Percentiles rank a stretch among this genome's conserved stretches.
These are phyloP conservation scores for Fusarium nisikadoi DNA, from an alignment of 2,329 filamentous ascomycete species.

Conservation along the genomic window DNA sequence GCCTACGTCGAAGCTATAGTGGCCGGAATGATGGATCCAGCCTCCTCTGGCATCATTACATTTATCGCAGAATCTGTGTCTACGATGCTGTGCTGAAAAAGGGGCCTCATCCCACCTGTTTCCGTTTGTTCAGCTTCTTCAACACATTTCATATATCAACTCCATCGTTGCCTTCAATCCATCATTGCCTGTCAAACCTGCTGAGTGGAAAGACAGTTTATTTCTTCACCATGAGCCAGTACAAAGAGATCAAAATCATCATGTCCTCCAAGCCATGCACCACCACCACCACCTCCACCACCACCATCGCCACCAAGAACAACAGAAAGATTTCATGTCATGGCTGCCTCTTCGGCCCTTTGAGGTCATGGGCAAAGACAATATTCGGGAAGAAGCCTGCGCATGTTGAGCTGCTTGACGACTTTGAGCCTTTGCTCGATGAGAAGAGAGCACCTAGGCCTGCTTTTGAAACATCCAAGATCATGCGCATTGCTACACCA, in stretches of 20 bases:
- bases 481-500: constrained; percentile 56
- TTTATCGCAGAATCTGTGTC: not conserved
- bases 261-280: constrained; percentile 15
- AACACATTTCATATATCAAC: not conserved
- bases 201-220: constrained; percentile 7
- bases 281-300: not conserved
- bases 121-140: no score
- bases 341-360: constrained; percentile 20
- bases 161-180: not conserved
- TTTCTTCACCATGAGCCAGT: constrained; percentile 18
- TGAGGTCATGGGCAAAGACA: constrained; percentile 19
- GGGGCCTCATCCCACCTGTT: constrained; percentile 2
- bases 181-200: not conserved
- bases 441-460: constrained; percentile 44
- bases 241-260: constrained; percentile 30
- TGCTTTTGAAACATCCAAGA: constrained; percentile 54
- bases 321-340: constrained; percentile 15
- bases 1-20: not conserved
- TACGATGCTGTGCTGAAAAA: constrained; percentile 20
- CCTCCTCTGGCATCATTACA: constrained; percentile 13
- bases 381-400: constrained; percentile 10
- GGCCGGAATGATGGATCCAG: constrained; percentile 32
- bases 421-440: constrained; percentile 39
- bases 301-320: not conserved
- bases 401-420: constrained; percentile 20